Percentiles rank a stretch among this genome's conserved stretches.
These are phyloP conservation scores for Claviceps sp. DNA, from an alignment of 2,329 filamentous ascomycete genomes.

Conservation along the genomic window DNA sequence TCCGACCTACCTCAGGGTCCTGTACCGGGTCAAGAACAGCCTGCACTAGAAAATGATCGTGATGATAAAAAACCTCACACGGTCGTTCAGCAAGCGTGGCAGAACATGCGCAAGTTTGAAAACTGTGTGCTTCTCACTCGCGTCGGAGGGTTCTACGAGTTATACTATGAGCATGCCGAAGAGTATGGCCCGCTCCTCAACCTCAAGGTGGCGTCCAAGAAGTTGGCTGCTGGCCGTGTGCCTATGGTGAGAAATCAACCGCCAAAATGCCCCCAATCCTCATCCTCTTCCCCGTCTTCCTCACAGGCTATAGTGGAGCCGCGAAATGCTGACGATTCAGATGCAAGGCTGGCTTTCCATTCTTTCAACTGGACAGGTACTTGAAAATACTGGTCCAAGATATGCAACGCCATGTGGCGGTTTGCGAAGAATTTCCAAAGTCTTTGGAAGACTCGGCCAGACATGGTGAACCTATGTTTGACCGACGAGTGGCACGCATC, in stretches of 20 bases:
- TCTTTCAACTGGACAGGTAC: constrained; percentile 82
- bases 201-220: constrained; percentile 72
- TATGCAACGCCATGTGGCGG: constrained; percentile 77
- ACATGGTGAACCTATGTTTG: constrained; percentile 67
- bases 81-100: constrained; percentile 74
- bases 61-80: constrained; percentile 49
- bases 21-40: constrained; percentile 18
- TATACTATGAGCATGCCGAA: constrained; percentile 93
- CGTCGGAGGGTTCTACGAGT: constrained; percentile 92
- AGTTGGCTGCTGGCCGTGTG: constrained; percentile 64
- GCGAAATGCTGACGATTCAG: background rate
- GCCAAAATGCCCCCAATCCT: background rate
- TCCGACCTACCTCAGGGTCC: constrained; percentile 44
- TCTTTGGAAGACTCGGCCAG: constrained; percentile 55
- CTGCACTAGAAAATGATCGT: constrained; percentile 24
- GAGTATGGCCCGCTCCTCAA: constrained; percentile 76
- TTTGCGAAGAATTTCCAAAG: constrained; percentile 85
- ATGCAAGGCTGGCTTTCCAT: constrained; percentile 72
- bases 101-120: constrained; percentile 80
- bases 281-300: background rate
- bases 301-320: background rate
- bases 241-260: constrained; percentile 53
- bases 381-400: constrained; percentile 90
- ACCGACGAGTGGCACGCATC: constrained; percentile 72
- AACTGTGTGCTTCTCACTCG: constrained; percentile 86